phyloP scores from a whole-genome alignment of 495 filamentous ascomycete genomes.

The Hypoxylon fragiforme region DNA sequence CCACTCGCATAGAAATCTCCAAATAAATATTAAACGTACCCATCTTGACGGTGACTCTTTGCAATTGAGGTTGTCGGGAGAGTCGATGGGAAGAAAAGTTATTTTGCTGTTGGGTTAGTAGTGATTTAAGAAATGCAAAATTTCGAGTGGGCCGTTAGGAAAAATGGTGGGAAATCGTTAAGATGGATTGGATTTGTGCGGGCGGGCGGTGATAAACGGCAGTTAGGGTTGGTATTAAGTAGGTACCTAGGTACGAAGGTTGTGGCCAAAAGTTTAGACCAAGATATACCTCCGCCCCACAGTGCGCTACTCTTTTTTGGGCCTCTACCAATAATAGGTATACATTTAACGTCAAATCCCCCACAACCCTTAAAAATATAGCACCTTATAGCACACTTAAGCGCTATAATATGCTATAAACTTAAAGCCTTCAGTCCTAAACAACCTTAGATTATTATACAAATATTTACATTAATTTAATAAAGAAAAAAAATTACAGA shows the following conservation, averaged over 20 bases:
- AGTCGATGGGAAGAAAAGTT: constrained; percentile 44
- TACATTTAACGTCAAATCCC: too few relatives aligned
- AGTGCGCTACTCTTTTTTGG: too few relatives aligned
- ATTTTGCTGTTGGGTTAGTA: constrained; percentile 43
- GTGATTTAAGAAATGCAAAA: constrained; percentile 22
- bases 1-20: constrained; percentile 51
- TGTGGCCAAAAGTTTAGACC: too few relatives aligned
- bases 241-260: too few relatives aligned
- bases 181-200: constrained; percentile 37
- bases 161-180: constrained; percentile 22
- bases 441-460: too few relatives aligned
- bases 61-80: constrained; percentile 41
- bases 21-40: constrained; percentile 49
- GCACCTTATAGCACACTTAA: too few relatives aligned
- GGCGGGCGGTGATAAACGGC: constrained; percentile 46
- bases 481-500: background rate
- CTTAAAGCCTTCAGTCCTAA: too few relatives aligned
- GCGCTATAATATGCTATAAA: too few relatives aligned
- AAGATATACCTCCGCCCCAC: too few relatives aligned
- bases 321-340: too few relatives aligned
- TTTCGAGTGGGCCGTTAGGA: constrained; percentile 25
- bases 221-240: constrained; percentile 35
- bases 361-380: too few relatives aligned
- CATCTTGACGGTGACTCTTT: constrained; percentile 52
- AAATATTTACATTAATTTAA: background rate